phyloP scores from a whole-genome alignment of 768 basidiomycete species.

The Coprinellus micaceus region DNA sequence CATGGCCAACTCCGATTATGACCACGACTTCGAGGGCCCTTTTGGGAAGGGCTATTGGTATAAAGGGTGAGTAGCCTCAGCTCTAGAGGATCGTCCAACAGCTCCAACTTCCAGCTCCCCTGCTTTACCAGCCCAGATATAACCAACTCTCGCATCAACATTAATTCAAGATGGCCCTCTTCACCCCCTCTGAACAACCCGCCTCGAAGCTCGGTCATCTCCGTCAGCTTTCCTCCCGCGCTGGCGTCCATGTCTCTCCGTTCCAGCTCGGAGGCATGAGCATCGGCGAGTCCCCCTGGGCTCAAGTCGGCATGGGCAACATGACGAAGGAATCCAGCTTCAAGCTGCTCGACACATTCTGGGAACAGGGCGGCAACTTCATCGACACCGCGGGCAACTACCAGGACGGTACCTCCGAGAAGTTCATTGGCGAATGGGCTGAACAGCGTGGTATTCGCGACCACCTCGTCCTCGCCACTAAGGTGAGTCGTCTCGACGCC shows the following conservation, averaged over 20 bases:
- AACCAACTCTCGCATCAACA: too few relatives aligned
- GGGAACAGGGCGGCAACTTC: slow-evolving; percentile 8
- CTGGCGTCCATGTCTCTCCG: slow-evolving; percentile 7
- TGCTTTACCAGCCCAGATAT: too few relatives aligned
- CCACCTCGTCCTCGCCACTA: slow-evolving; percentile 41
- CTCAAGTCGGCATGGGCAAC: neutral
- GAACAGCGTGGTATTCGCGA: slow-evolving; percentile 38
- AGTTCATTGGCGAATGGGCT: slow-evolving; percentile 48
- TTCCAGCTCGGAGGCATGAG: slow-evolving; percentile 10
- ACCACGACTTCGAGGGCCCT: too few relatives aligned
- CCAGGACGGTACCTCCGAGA: slow-evolving; percentile 50
- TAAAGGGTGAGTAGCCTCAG: too few relatives aligned
- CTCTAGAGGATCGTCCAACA: too few relatives aligned
- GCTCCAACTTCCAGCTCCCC: too few relatives aligned
- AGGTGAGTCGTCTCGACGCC: too few relatives aligned
- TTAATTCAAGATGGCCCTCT: slow-evolving; percentile 3
- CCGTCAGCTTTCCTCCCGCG: slow-evolving; percentile 1
- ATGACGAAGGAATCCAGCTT: slow-evolving; percentile 8
- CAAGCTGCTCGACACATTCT: slow-evolving; percentile 6
- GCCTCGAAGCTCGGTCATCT: slow-evolving; percentile 1
- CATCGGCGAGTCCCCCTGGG: slow-evolving; percentile 1
- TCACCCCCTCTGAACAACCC: neutral
- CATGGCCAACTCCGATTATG: too few relatives aligned
- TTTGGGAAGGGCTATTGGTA: too few relatives aligned
- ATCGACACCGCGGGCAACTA: slow-evolving; percentile 10